Base-by-base conservation (phyloP, 495 filamentous ascomycete species). In the Pyrenula aspistea region DNA sequence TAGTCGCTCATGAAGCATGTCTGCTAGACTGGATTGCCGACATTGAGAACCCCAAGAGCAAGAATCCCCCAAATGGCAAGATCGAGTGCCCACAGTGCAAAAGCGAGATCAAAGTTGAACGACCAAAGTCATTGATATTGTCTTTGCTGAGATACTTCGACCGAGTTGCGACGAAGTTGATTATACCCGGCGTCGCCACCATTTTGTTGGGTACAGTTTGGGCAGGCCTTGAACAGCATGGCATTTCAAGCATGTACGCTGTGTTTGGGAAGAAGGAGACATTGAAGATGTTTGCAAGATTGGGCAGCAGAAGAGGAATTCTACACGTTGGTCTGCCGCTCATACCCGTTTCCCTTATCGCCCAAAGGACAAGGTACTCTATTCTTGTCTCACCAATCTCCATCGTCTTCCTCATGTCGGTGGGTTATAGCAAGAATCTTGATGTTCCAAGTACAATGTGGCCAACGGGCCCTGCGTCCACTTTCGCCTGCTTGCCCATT, bases 1-100 rank as follows among this genome's bases (percentile, higher is more conserved):
- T 98, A 25, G 86, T 86, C 54, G 93, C 92, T 1, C 93, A 98
- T 68, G 88, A 96, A 67, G 79, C 81, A 22, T 98, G 93, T 67
- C 76, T 98, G 48, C 77, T 96, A 24, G 84, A 88, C 65, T 98
- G 90, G 89, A 82, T 97, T 8, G 85, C 88, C 20, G 88, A 94
- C 60, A 73, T 88, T 49, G 89, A 98, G 67, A 76, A 74, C 25
- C 77, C 78, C 23, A 74, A 67, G 51, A 70, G 76, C 58, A 78
- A 74, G 52, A 56, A 56, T 52, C 50, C 50, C 8, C 59, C 63
- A 2, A 62, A 63, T 20, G 75, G 74, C 56, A 85, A 82, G 56
- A 81, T 96, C 61, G 67, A 77, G 53, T 98, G 93, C 66, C 90
- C 91, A 4, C 85, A 91, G 60, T 98, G 93, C 78, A 91, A 93